Evolutionary conservation across 768 basidiomycete genomes (phyloP).

Genomic region (Lepiota subincarnata): DNA sequence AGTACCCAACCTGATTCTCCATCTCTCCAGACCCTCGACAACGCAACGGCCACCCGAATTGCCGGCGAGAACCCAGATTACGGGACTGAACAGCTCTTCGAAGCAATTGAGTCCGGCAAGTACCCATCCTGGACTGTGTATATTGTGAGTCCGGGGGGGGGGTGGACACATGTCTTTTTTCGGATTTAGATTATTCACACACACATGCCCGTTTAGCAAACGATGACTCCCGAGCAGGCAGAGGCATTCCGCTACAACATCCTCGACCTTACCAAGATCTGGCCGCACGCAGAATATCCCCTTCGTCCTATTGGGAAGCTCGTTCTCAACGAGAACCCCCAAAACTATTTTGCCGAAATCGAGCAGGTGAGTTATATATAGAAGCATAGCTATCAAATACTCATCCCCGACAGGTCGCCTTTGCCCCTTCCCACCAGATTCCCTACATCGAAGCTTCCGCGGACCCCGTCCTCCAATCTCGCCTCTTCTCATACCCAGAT

Average conservation of each 20-base stretch:
- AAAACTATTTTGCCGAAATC: constrained; percentile 93
- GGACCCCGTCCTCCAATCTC: constrained; percentile 92
- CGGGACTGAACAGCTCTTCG: constrained; percentile 71
- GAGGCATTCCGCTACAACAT: constrained; percentile 89
- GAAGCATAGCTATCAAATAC: neutral
- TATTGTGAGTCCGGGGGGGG: constrained; percentile 53
- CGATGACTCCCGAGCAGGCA: constrained; percentile 89
- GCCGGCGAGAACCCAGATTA: constrained; percentile 82
- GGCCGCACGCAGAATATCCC: constrained; percentile 87
- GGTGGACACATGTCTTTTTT: neutral
- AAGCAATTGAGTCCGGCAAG: constrained; percentile 76
- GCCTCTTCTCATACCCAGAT: constrained; percentile 93
- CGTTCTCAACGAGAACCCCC: constrained; percentile 70
- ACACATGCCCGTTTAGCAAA: constrained; percentile 56
- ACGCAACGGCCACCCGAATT: constrained; percentile 58
- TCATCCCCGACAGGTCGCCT: constrained; percentile 42
- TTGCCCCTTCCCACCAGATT: constrained; percentile 83
- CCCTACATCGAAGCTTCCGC: constrained; percentile 88
- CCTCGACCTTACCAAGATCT: constrained; percentile 87
- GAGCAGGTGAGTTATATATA: constrained; percentile 63
- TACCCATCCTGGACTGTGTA: constrained; percentile 89
- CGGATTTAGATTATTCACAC: neutral
- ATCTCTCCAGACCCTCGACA: constrained; percentile 57
- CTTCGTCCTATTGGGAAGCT: constrained; percentile 84
- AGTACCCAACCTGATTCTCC: constrained; percentile 15